phyloP scores from a whole-genome alignment of 306 rosid genomes.

The Spatholobus suberectus region DNA sequence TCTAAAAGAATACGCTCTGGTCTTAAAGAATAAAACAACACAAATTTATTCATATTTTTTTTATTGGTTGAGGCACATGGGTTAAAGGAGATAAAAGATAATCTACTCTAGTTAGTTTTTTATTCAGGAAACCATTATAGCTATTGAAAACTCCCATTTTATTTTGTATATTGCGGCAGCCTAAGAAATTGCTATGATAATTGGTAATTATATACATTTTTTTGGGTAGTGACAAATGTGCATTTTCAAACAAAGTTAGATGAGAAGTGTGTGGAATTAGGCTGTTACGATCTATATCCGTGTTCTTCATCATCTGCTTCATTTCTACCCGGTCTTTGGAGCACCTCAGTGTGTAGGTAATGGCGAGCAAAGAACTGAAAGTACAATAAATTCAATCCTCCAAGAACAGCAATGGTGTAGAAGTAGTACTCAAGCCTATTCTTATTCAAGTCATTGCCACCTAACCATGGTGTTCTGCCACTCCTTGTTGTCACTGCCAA shows the following conservation, averaged over 20 bases:
- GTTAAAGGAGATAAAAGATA: background rate
- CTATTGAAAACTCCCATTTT: background rate
- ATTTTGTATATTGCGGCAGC: background rate
- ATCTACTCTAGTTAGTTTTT: background rate
- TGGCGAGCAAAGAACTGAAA: conserved; percentile 49
- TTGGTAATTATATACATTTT: background rate
- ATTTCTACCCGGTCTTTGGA: background rate
- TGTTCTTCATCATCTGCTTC: conserved; percentile 24
- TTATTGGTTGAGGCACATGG: background rate
- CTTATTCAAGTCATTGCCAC: conserved; percentile 68
- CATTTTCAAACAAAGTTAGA: background rate
- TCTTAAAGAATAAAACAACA: background rate
- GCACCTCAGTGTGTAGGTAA: conserved; percentile 33
- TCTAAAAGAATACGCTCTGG: background rate
- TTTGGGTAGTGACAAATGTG: background rate
- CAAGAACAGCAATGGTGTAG: conserved; percentile 56
- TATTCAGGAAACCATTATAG: background rate
- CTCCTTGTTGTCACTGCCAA: background rate
- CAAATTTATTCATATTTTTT: background rate
- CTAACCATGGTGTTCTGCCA: conserved; percentile 54
- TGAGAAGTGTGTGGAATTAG: background rate
- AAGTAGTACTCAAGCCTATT: conserved; percentile 66
- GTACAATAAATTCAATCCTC: conserved; percentile 51
- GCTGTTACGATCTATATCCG: background rate
- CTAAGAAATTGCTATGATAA: background rate